A percentile compares a stretch with the other conserved stretches of the same genome.
These are phyloP conservation scores for Citrus australasica DNA, from an alignment of 345 rosid species.

Conservation along the genomic window DNA sequence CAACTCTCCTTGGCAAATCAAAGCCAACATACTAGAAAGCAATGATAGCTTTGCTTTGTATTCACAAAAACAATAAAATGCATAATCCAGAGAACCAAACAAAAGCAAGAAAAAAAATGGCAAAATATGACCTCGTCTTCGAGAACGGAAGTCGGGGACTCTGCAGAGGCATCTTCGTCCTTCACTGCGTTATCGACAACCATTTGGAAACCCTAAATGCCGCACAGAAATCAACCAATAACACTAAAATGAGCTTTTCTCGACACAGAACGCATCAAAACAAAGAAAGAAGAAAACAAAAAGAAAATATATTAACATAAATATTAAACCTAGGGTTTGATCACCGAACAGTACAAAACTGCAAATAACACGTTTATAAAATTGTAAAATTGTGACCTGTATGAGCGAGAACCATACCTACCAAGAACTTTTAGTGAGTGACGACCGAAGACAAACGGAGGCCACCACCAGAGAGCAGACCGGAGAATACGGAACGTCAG, in stretches of 20 bases:
- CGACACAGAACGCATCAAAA: not conserved
- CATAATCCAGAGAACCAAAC: not conserved
- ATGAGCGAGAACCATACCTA: not conserved
- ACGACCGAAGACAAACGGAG: not conserved
- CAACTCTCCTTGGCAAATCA: not conserved
- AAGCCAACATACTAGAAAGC: not conserved
- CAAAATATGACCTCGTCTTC: conserved; percentile 57
- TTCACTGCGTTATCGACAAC: conserved; percentile 28
- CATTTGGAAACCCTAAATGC: conserved; percentile 36
- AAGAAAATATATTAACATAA: not conserved
- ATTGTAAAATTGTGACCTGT: not conserved
- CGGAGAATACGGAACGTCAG: not conserved
- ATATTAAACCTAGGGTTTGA: conserved; percentile 8
- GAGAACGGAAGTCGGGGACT: conserved; percentile 90
- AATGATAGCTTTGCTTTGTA: not conserved
- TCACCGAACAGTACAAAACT: not conserved
- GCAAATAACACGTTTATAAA: not conserved
- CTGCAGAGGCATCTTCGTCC: conserved; percentile 46
- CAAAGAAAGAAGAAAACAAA: not conserved
- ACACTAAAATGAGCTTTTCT: not conserved
- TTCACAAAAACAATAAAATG: not conserved
- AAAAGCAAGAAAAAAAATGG: not conserved
- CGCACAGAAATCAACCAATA: not conserved
- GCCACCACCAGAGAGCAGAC: not conserved
- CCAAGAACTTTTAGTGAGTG: not conserved